Evolutionary conservation across 345 rosid genomes (phyloP), one percentile per base, ranked within the genome.

Genomic region (Linum lewisii): DNA sequence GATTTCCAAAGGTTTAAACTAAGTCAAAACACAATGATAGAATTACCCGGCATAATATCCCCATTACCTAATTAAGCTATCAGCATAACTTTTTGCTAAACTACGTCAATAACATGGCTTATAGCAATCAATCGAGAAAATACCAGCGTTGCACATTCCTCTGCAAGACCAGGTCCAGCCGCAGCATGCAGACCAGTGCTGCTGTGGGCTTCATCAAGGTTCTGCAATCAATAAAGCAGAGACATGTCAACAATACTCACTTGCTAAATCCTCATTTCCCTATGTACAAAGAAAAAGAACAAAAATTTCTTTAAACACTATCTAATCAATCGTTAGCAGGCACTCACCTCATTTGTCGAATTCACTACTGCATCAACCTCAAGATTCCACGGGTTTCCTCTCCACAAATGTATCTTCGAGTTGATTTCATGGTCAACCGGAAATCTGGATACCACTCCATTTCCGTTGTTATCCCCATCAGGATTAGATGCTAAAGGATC

Each of bases 311-410:
- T n/a, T n/a, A n/a, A n/a, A n/a, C n/a, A n/a, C n/a, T n/a, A n/a
- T n/a, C n/a, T n/a, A n/a, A n/a, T n/a, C n/a, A n/a, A n/a, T n/a
- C n/a, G n/a, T 29, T 29, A 5, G 7, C 7, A 29, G 1, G 34
- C 0, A 63, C 67, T 84, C 58, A 82, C 99, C 97, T 93, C 99
- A 71, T 89, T 93, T 7, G 99, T 84, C 15, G 99, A 87, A 71
- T 93, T 93, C 54, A 93, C 99, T 70, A 93, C 97, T 62, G 96
- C 95, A 80, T 93, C 97, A 24, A 93, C 97, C 73, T 87, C 96
- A 37, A 93, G 88, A 82, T 82, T 93, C 99, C 99, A 93, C 0
- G 99, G 99, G 68, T 77, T 77, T 53, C 97, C 99, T 75, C 94
- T 82, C 99, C 99, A 93, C 16, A 93, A 66, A 64, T 87, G 87